Evolutionary conservation across 2,329 filamentous ascomycete genomes (phyloP).

Genomic region (Alternaria tenuissima): DNA sequence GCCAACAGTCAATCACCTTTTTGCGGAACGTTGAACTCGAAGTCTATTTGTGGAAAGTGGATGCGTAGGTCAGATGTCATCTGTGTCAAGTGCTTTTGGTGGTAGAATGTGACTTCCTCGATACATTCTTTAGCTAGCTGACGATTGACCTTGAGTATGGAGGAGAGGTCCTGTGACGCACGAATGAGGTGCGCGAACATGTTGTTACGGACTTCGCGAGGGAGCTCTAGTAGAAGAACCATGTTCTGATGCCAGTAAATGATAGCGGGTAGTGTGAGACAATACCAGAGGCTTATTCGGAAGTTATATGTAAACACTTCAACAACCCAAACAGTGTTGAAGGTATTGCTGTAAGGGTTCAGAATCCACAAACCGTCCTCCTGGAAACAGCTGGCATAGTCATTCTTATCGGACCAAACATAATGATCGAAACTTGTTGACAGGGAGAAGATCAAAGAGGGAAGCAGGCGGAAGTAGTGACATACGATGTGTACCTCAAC

Average conservation of each 20-base stretch:
- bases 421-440: not conserved
- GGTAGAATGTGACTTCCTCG: not conserved
- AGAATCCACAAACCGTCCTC: not conserved
- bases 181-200: not conserved
- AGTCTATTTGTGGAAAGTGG: not conserved
- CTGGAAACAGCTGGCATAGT: not conserved
- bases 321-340: not conserved
- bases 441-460: not conserved
- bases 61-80: not conserved
- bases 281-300: not conserved
- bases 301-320: not conserved
- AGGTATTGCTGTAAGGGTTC: not conserved
- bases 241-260: not conserved
- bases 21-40: not conserved
- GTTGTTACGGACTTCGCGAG: not conserved
- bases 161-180: not conserved
- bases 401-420: not conserved
- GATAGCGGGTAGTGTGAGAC: not conserved
- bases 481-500: not conserved
- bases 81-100: not conserved
- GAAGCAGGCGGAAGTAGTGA: not conserved
- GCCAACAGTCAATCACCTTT: not conserved
- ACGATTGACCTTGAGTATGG: not conserved
- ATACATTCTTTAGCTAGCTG: not conserved
- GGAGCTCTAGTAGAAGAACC: not conserved